Conservation (phyloP, 805 yeast species). For the Candida pseudofarinosa region DNA sequence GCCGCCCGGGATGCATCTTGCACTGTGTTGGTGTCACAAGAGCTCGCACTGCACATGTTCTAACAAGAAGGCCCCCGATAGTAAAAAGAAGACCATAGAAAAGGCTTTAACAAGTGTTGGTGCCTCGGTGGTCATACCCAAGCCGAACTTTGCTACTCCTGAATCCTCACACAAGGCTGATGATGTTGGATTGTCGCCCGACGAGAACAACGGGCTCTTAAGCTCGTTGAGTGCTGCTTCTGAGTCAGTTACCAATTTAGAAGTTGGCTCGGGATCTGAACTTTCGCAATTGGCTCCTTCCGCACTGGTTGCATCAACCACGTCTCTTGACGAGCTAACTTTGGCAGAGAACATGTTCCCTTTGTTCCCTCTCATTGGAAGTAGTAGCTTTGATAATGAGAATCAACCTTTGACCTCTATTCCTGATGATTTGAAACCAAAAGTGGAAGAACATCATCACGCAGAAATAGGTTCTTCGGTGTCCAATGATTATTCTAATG, state of each 20-base stretch:
- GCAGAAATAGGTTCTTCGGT: slow-evolving; percentile 1
- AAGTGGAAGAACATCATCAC: neutral
- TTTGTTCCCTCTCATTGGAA: slow-evolving; percentile 40
- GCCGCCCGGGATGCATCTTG: slow-evolving; percentile 32
- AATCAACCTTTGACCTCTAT: slow-evolving; percentile 32
- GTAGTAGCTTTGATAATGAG: slow-evolving; percentile 31
- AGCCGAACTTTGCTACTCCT: neutral
- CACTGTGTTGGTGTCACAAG: slow-evolving; percentile 37
- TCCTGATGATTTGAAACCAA: slow-evolving; percentile 12
- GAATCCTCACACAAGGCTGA: neutral
- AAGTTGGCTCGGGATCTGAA: neutral
- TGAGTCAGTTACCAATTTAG: slow-evolving; percentile 1
- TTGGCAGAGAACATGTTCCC: slow-evolving; percentile 37
- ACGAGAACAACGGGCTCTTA: slow-evolving; percentile 24
- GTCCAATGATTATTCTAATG: slow-evolving; percentile 1
- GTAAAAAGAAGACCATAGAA: slow-evolving; percentile 9
- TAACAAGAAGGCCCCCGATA: slow-evolving; percentile 13
- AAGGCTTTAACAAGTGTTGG: slow-evolving; percentile 2
- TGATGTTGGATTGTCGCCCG: slow-evolving; percentile 19
- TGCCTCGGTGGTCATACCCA: neutral
- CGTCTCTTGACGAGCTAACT: slow-evolving; percentile 9
- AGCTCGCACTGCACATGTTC: slow-evolving; percentile 40
- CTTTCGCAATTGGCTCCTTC: neutral
- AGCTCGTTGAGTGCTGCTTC: slow-evolving; percentile 17
- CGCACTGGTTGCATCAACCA: neutral